Evolutionary conservation across 1,284 basidiomycete species (phyloP), one percentile per base, ranked within the genome.

Genomic region (Heterobasidion irregulare): DNA sequence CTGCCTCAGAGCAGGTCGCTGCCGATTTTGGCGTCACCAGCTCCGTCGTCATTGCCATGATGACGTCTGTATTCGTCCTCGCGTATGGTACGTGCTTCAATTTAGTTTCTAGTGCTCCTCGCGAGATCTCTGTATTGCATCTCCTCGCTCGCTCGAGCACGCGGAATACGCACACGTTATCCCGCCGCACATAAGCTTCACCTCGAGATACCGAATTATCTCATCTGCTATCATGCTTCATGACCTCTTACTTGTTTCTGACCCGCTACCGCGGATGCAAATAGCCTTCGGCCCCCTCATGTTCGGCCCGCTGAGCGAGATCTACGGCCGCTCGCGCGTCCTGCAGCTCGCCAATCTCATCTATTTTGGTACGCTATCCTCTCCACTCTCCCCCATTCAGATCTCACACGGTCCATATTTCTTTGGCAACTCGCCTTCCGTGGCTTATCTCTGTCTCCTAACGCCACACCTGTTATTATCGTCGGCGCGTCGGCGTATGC

Each of bases 51-150:
- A 71, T 81, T 13, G 83, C 83, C 0, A 74, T 90, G 65, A 77
- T 77, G 4, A 82, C 80, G 0, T 84, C 83, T 0, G 74, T 90
- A 0, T 91, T 89, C 61, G 73, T 90, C 0, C 72, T 89, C 34
- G 84, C 79, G 15, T 86, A 80, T 61, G 82, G 84, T 82, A 53
- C 56, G 52, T 47, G 15, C 41, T 10, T 35, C 12, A 7, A 8
- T 26, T 45, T 50, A 48, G 51, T 18, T 52, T 36, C 50, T 9
- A 13, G 26, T 4, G 26, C 3, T 26, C 26, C 4, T 26, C 6
- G 26, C 26, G 5, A 26, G 26, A 26, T 26, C 6, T 26, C 4
- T 5, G 26, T 6, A 6, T 26, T 5, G 6, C 26, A 26, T 5
- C 26, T 26, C 26, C 26, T 6, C 26, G 26, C 26, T 26, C 26